Base-by-base conservation (phyloP, 2,329 filamentous ascomycete species). In the Aspergillus flavus region DNA sequence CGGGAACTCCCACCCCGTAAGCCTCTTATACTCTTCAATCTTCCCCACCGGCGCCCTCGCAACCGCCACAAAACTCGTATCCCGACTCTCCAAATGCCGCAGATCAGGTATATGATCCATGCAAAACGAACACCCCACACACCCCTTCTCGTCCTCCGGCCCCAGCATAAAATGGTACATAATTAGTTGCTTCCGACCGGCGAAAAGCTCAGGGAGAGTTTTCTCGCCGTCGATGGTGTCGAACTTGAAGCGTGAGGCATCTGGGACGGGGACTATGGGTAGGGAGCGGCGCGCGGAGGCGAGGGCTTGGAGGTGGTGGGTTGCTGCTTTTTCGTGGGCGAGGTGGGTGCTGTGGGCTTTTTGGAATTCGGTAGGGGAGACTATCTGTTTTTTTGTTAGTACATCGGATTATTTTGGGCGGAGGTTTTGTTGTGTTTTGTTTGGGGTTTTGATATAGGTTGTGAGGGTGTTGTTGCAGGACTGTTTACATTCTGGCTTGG, bases 131-230 rank as follows among this genome's bases (percentile, higher is more conserved):
- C 79, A 83, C 6, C 78, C 79, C 19, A 69, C 63, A 61, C 80
- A 83, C 30, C 74, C 80, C 6, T 67, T 61, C 6, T 75, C 71
- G 1, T 74, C 68, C 3, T 71, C 65, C 1, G 79, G 78, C 0
- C 65, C 69, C 61, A 82, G 80, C 81, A 83, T 83, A 73, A 82
- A 83, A 69, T 83, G 80, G 66, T 82, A 82, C 41, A 83, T 63
- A 52, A 73, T 72, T 9, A 75, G 67, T 48, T 74, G 72, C 10
- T 68, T 61, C 36, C 69, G 72, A 30, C 69, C 69, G 39, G 65
- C 65, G 65, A 75, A 74, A 21, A 73, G 69, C 39, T 74, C 70
- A 2, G 50, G 34, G 14, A 74, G 68, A 19, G 54, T 69, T 34
- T 70, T 67, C 21, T 61, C 59, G 23, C 69, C 69, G 43, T 71